phyloP scores from a whole-genome alignment of 192 early-diverging fungal genomes.

The Gonapodya sp. region DNA sequence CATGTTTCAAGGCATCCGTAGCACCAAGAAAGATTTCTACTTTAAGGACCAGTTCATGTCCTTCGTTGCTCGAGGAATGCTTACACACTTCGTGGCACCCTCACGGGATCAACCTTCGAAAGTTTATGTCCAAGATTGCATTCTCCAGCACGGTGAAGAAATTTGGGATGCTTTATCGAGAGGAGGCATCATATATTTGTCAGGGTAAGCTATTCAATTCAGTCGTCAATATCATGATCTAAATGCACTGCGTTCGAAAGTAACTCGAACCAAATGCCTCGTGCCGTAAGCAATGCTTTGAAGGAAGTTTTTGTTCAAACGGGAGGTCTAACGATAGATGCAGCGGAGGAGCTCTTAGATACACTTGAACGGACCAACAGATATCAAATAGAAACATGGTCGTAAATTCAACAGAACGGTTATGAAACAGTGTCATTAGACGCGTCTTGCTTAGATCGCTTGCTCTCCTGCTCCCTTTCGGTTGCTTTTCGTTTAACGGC shows the following conservation, averaged over 20 bases:
- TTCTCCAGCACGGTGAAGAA: constrained; percentile 40
- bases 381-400: neutral
- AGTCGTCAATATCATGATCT: neutral
- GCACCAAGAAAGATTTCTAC: constrained; percentile 59
- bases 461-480: neutral
- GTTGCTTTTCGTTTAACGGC: neutral
- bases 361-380: neutral
- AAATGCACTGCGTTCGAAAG: constrained; percentile 23
- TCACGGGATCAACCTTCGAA: constrained; percentile 76
- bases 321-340: neutral
- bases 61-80: constrained; percentile 29
- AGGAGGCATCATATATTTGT: constrained; percentile 57
- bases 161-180: constrained; percentile 57
- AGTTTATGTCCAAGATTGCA: constrained; percentile 70
- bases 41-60: constrained; percentile 58
- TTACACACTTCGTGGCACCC: constrained; percentile 67
- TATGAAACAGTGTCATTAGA: no score
- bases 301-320: constrained; percentile 14
- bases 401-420: neutral
- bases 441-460: neutral
- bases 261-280: constrained; percentile 65
- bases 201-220: constrained; percentile 37
- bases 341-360: neutral
- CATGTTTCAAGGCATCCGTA: constrained; percentile 80
- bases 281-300: constrained; percentile 55